phyloP scores from a whole-genome alignment of 306 rosid species.

The Prunus padus region DNA sequence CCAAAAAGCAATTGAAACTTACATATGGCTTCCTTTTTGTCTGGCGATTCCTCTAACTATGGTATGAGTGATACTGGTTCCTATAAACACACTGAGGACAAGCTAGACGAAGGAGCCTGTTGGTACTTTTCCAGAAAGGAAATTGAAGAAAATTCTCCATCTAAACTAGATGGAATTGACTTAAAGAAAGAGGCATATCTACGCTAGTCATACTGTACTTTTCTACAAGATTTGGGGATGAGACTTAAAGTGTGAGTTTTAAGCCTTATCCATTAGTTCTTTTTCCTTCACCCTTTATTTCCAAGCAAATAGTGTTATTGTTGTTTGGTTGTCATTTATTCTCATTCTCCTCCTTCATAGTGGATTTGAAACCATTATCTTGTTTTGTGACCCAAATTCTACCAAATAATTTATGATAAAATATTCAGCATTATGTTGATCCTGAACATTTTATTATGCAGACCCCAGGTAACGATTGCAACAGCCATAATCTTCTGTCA shows the following conservation, averaged over 20 bases:
- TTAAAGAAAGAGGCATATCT: slow-evolving; percentile 90
- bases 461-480: slow-evolving; percentile 98
- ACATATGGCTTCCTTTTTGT: slow-evolving; percentile 44
- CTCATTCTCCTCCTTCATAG: neutral
- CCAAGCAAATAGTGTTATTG: neutral
- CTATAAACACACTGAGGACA: slow-evolving; percentile 40
- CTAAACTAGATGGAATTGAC: slow-evolving; percentile 84
- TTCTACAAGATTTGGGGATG: slow-evolving; percentile 94
- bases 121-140: slow-evolving; percentile 90
- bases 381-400: neutral
- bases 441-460: slow-evolving; percentile 41
- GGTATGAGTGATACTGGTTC: slow-evolving; percentile 40
- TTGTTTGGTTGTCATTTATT: neutral
- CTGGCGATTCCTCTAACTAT: slow-evolving; percentile 42
- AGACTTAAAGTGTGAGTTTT: slow-evolving; percentile 90
- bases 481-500: slow-evolving; percentile 97
- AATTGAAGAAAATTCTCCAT: slow-evolving; percentile 85
- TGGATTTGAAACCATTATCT: neutral
- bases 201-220: slow-evolving; percentile 94
- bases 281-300: neutral
- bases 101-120: slow-evolving; percentile 44
- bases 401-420: neutral
- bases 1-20: slow-evolving; percentile 43
- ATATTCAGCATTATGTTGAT: slow-evolving; percentile 11
- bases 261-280: neutral